Base-by-base conservation (phyloP, 129 eudicot species). In the Pseudognaphalium luteoalbum region DNA sequence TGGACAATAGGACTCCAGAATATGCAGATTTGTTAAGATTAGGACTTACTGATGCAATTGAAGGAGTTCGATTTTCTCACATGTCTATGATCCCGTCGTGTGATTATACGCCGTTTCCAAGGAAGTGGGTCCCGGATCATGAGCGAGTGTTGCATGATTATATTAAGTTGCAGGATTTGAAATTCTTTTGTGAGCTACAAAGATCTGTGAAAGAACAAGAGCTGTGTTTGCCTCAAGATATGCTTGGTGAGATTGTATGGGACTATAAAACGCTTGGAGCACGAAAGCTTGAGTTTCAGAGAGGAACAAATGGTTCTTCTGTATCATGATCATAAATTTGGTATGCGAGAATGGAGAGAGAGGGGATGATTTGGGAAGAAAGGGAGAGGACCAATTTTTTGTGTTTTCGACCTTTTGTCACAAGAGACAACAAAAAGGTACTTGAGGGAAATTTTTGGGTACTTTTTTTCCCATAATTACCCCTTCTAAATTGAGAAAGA, bases 11-110 rank as follows among this genome's bases (percentile, higher is more conserved):
- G 51, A 83, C 93, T 3, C 92, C 99, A 0, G 99, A 91, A 75
- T 91, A 88, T 85, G 89, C 93, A 22, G 91, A 94, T 52, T 77
- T 94, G 73, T 62, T 94, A 82, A 86, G 97, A 61, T 84, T 88
- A 86, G 99, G 99, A 34, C 90, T 94, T 77, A 93, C 85, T 33
- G 97, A 94, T 81, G 83, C 90, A 9, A 94, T 94, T 74, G 99
- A 94, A 79, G 97, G 97, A 32, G 82, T 94, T 68, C 86, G 86
- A 68, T 94, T 87, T 80, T 86, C 99, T 2, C 86, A 83, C 22
- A 89, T 89, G 97, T 87, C 93, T 78, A 86, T 74, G 39, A 86
- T 94, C 15, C 98, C 99, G 3, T 89, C 91, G 15, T 88, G 96
- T 32, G 97, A 94, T 82, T 94, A 94, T 73, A 84, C 88, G 1